These are phyloP conservation scores for Arabis alpina DNA, from an alignment of 345 rosid genomes.

Conservation along the genomic window DNA sequence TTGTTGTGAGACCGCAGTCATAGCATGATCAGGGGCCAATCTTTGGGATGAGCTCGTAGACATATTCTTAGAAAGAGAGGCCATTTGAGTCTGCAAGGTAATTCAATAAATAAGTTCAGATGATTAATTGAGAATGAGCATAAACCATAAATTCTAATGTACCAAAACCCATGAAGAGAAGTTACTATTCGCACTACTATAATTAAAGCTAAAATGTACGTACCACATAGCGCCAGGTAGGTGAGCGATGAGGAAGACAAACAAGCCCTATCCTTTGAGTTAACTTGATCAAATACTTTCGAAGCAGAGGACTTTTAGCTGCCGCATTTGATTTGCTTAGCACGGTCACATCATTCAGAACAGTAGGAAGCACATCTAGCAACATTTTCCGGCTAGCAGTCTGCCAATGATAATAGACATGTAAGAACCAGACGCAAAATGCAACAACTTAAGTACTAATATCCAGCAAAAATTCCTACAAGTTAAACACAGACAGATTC, in stretches of 20 bases:
- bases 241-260: slow-evolving; percentile 83
- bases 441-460: slow-evolving; percentile 5
- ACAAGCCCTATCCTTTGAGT: slow-evolving; percentile 86
- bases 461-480: slow-evolving; percentile 1
- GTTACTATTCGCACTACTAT: slow-evolving; percentile 15
- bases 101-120: slow-evolving; percentile 25
- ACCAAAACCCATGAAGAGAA: slow-evolving; percentile 26
- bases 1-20: slow-evolving; percentile 36
- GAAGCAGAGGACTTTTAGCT: slow-evolving; percentile 76
- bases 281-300: slow-evolving; percentile 81
- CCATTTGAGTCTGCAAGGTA: slow-evolving; percentile 63
- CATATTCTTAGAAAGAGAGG: slow-evolving; percentile 67
- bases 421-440: slow-evolving; percentile 35
- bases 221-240: slow-evolving; percentile 92
- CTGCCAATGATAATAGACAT: slow-evolving; percentile 56
- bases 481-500: not conserved
- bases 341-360: slow-evolving; percentile 65
- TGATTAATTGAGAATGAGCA: slow-evolving; percentile 24
- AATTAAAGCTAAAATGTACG: slow-evolving; percentile 33
- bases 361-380: slow-evolving; percentile 60
- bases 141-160: not conserved
- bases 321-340: slow-evolving; percentile 69
- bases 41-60: slow-evolving; percentile 48
- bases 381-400: slow-evolving; percentile 69
- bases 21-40: slow-evolving; percentile 44